Conservation (phyloP, 163 green algal genomes). For the Scenedesmus sp. region DNA sequence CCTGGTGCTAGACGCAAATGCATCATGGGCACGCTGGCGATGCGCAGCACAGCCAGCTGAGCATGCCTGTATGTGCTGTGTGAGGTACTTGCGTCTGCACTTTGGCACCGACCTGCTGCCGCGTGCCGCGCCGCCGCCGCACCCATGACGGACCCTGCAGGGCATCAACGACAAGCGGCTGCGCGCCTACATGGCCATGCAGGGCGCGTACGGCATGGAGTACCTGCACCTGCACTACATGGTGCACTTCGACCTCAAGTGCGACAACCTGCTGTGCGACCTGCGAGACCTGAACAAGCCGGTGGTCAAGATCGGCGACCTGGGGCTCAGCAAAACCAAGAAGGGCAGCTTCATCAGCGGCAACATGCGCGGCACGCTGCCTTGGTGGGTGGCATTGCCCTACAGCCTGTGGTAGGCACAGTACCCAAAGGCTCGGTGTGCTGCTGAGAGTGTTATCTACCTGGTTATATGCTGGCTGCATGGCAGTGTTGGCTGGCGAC, state of each 20-base stretch:
- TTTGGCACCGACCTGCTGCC: not conserved
- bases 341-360: slow-evolving; percentile 74
- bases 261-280: slow-evolving; percentile 88
- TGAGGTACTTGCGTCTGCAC: too few relatives aligned
- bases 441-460: not conserved
- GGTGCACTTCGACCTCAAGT: slow-evolving; percentile 91
- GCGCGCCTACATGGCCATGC: slow-evolving; percentile 61
- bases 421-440: not conserved
- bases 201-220: slow-evolving; percentile 84
- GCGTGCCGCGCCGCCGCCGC: not conserved
- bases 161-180: slow-evolving; percentile 56
- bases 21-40: too few relatives aligned
- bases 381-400: slow-evolving; percentile 44
- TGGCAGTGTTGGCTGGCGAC: not conserved
- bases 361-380: slow-evolving; percentile 80
- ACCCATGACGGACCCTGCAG: not conserved
- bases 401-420: not conserved
- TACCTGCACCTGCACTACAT: slow-evolving; percentile 79
- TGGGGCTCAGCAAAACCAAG: slow-evolving; percentile 80
- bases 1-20: too few relatives aligned
- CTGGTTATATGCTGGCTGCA: not conserved
- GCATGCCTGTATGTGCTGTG: not conserved
- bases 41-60: not conserved
- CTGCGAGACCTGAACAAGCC: slow-evolving; percentile 75
- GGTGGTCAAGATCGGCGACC: slow-evolving; percentile 84